Percentiles rank a stretch among this genome's conserved stretches.
These are phyloP conservation scores for Epithemia pelagica DNA, from an alignment of 108 stramenopile species.

Conservation along the genomic window DNA sequence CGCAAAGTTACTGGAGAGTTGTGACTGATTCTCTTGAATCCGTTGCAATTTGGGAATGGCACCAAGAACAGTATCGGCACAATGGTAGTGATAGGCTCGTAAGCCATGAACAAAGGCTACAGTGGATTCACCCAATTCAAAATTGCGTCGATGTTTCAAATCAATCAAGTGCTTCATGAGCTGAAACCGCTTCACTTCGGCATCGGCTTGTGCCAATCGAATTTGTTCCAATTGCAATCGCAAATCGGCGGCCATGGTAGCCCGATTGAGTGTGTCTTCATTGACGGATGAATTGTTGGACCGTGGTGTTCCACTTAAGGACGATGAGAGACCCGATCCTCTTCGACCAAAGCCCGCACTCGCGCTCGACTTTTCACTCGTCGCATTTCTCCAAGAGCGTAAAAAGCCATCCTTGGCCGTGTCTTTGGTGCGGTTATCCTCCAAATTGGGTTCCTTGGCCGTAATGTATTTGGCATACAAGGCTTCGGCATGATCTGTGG, in stretches of 20 bases:
- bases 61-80: conserved; percentile 57
- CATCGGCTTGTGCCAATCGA: conserved; percentile 67
- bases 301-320: neutral
- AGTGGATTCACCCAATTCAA: conserved; percentile 78
- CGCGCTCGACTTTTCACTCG: neutral
- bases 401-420: neutral
- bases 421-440: neutral
- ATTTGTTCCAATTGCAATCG: conserved; percentile 68
- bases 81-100: conserved; percentile 64
- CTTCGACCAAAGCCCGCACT: neutral
- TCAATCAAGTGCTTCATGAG: conserved; percentile 65
- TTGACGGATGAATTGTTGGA: conserved; percentile 1
- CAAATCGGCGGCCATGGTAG: conserved; percentile 56
- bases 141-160: conserved; percentile 78
- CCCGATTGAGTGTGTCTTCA: conserved; percentile 29
- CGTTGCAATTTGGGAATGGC: conserved; percentile 47
- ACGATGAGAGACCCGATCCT: neutral
- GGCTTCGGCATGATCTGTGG: conserved; percentile 64
- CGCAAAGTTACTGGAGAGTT: conserved; percentile 43
- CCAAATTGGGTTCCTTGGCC: neutral
- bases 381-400: conserved; percentile 4
- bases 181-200: conserved; percentile 82
- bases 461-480: conserved; percentile 48
- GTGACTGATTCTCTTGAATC: conserved; percentile 59
- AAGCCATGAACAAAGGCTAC: conserved; percentile 71